A percentile compares a stretch with the other conserved stretches of the same genome.
phyloP scores from a whole-genome alignment of 2,329 filamentous ascomycete genomes.

The Cordyceps cateniannulata region DNA sequence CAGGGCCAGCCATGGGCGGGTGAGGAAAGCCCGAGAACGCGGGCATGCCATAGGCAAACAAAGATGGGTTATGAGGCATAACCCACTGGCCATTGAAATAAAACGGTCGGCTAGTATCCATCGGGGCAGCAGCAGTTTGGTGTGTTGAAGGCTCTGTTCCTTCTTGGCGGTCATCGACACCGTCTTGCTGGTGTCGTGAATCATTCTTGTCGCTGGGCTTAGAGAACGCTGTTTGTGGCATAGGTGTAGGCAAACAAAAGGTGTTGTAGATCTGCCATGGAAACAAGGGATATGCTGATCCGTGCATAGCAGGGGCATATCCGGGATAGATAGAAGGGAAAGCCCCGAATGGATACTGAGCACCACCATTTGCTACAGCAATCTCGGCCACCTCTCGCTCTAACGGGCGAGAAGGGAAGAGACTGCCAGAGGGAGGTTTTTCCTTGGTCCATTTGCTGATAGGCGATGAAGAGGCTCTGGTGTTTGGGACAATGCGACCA shows the following conservation, averaged over 20 bases:
- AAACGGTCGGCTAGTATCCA: conserved; percentile 40
- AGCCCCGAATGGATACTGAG: conserved; percentile 23
- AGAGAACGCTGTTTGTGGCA: conserved; percentile 18
- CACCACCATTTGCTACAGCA: conserved; percentile 18
- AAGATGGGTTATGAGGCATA: conserved; percentile 24
- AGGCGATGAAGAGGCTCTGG: conserved; percentile 45
- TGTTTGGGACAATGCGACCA: conserved; percentile 61
- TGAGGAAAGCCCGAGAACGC: conserved; percentile 22
- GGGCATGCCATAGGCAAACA: conserved; percentile 23
- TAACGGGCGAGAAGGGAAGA: conserved; percentile 16
- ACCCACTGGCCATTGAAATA: conserved; percentile 39
- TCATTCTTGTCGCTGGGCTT: conserved; percentile 18
- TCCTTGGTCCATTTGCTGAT: conserved; percentile 45
- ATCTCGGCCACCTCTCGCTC: conserved; percentile 15
- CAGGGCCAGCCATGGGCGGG: neutral
- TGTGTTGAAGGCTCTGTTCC: conserved; percentile 27
- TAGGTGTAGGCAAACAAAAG: conserved; percentile 21
- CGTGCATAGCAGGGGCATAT: conserved; percentile 24
- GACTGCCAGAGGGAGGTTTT: conserved; percentile 20
- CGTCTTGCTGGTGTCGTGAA: conserved; percentile 24
- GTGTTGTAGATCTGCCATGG: conserved; percentile 35
- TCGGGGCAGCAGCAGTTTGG: conserved; percentile 36
- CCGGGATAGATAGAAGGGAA: conserved; percentile 27
- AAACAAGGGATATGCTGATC: conserved; percentile 26
- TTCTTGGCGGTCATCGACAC: conserved; percentile 23